These are phyloP conservation scores for Ceratobasidium sp. DNA, from an alignment of 1,284 basidiomycete genomes.

Conservation along the genomic window DNA sequence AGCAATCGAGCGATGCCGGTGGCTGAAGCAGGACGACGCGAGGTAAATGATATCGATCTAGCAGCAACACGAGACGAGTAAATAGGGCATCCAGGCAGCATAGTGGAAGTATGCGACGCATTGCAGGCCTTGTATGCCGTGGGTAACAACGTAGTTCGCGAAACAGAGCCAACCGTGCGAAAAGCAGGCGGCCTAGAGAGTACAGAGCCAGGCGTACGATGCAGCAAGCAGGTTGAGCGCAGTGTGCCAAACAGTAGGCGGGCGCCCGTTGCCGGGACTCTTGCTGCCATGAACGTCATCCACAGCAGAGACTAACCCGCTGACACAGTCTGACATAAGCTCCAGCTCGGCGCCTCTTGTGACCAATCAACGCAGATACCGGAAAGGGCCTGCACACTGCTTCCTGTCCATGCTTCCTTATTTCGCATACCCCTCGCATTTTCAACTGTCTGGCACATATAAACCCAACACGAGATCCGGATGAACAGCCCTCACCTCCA, in stretches of 20 bases:
- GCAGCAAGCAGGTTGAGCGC: not conserved
- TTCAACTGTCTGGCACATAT: no score
- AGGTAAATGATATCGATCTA: not conserved
- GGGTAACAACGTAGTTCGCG: not conserved
- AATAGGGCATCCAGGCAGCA: no score
- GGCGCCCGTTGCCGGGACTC: not conserved
- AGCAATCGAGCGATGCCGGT: constrained; percentile 39
- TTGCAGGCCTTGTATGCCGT: not conserved
- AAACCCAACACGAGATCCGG: no score
- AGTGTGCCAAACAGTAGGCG: not conserved
- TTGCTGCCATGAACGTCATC: constrained; percentile 9
- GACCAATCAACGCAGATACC: no score
- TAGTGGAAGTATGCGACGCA: not conserved
- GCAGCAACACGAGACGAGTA: no score
- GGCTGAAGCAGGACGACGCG: not conserved
- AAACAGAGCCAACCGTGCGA: not conserved
- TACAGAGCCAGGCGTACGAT: not conserved
- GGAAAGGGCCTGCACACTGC: no score
- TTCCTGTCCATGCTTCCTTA: no score
- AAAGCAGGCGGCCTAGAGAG: not conserved
- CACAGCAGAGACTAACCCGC: not conserved
- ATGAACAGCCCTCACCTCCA: not conserved
- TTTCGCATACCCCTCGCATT: no score
- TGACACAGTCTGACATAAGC: no score
- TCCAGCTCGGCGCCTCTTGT: no score